Base-by-base conservation (phyloP, 768 basidiomycete species). In the Boletus insuetus region DNA sequence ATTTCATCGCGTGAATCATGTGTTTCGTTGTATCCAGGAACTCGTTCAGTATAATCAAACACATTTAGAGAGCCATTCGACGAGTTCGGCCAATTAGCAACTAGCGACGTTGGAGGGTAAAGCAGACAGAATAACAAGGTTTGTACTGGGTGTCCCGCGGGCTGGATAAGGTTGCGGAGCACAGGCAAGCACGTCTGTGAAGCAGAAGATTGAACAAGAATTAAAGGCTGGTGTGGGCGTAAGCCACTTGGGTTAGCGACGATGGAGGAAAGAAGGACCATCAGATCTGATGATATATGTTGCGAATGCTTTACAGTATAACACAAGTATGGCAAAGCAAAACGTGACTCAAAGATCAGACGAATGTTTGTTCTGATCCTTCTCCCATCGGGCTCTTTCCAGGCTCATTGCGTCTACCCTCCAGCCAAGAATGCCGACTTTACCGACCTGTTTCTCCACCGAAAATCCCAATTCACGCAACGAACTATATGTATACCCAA, bases 401-500 rank as follows among this genome's bases (percentile, higher is more conserved):
- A 88, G 61, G 6, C 66, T 70, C 57, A 78, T 68, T 49, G 66
- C 64, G 13, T 73, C 75, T 32, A 81, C 61, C 58, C 78, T 80
- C 88, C 88, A 89, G 35, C 74, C 64, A 29, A 82, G 69, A 7
- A 88, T 56, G 2, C 87, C 87, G n/a, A 83, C 62, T 37, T 62
- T 79, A 43, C 72, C 74, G 12, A 69, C 70, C 47, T 74, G 67
- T 46, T 76, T 73, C 39, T 79, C 78, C 13, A 77, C 68, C 38
- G 53, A 53, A 58, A 91, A 91, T 14, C 81, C 81, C 34, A 74
- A 69, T 46, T 74, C 69, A 46, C 69, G 71, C 41, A 87, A 65
- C 32, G 78, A 71, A 10, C 71, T 56, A n/a, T 76, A 68, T 37
- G 77, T 69, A 58, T 87, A 87, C 1, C 69, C 66, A n/a, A 75